A percentile compares a stretch with the other conserved stretches of the same genome.
phyloP scores from a whole-genome alignment of 2,329 filamentous ascomycete species.

The Alternaria longipes region DNA sequence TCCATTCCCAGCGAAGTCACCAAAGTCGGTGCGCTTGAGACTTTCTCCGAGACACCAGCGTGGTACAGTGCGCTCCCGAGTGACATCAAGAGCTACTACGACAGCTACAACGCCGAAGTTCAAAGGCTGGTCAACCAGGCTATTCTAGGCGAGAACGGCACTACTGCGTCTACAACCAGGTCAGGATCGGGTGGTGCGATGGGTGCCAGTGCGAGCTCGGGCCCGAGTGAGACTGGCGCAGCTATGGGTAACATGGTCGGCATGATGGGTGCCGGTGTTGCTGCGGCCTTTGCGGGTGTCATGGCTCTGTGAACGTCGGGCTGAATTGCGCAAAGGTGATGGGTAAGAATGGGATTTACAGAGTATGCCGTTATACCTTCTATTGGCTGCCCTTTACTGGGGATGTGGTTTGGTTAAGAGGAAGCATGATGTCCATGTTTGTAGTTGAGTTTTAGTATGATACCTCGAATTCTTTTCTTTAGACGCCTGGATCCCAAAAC shows the following conservation, averaged over 20 bases:
- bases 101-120: slow-evolving; percentile 26
- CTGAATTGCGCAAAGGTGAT: not conserved
- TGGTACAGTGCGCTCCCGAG: slow-evolving; percentile 39
- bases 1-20: slow-evolving; percentile 29
- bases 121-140: slow-evolving; percentile 30
- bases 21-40: slow-evolving; percentile 20
- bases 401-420: not conserved
- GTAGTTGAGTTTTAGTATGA: slow-evolving; percentile 11
- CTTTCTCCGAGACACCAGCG: slow-evolving; percentile 26
- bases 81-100: slow-evolving; percentile 37
- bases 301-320: slow-evolving; percentile 28
- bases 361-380: not conserved
- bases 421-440: slow-evolving; percentile 1
- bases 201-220: slow-evolving; percentile 4
- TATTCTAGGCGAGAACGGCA: slow-evolving; percentile 17
- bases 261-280: slow-evolving; percentile 27
- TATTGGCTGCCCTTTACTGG: not conserved
- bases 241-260: slow-evolving; percentile 18
- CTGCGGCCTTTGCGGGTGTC: slow-evolving; percentile 33
- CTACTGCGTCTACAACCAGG: slow-evolving; percentile 4
- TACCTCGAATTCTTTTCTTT: slow-evolving; percentile 4
- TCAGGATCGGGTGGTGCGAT: slow-evolving; percentile 5
- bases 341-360: not conserved
- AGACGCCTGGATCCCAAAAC: not conserved
- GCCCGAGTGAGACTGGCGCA: slow-evolving; percentile 10